These are phyloP conservation scores for Lactarius psammicola DNA, from an alignment of 768 basidiomycete species.

Conservation along the genomic window DNA sequence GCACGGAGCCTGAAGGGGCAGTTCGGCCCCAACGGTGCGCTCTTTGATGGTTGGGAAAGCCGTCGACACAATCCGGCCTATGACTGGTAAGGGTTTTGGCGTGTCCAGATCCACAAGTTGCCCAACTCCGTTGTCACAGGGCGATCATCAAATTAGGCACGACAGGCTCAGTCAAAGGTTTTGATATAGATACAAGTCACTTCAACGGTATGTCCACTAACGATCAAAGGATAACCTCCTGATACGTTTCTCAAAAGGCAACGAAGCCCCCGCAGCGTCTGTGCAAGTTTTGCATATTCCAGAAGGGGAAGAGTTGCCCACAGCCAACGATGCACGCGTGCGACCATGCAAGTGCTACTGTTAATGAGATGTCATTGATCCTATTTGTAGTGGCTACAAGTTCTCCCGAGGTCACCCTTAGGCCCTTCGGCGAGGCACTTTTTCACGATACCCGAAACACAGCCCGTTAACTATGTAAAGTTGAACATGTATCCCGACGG, in stretches of 20 bases:
- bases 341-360: conserved; percentile 30
- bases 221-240: neutral
- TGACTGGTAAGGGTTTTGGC: conserved; percentile 66
- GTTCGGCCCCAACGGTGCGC: conserved; percentile 92
- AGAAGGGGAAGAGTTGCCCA: conserved; percentile 42
- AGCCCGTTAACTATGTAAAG: conserved; percentile 73
- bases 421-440: conserved; percentile 88
- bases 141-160: conserved; percentile 88
- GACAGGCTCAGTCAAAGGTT: conserved; percentile 67
- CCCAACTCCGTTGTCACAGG: conserved; percentile 44
- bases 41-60: conserved; percentile 94
- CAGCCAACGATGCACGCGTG: conserved; percentile 53
- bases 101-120: neutral
- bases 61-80: conserved; percentile 82
- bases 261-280: conserved; percentile 82
- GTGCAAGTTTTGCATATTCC: conserved; percentile 57
- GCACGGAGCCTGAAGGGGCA: conserved; percentile 90
- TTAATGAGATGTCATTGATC: conserved; percentile 2
- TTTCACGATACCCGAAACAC: conserved; percentile 64
- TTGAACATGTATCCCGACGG: conserved; percentile 97
- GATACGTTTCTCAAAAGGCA: conserved; percentile 48
- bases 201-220: conserved; percentile 66
- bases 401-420: conserved; percentile 72
- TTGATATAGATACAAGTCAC: conserved; percentile 94
- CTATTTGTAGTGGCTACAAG: conserved; percentile 64